Evolutionary conservation across 768 basidiomycete species (phyloP).

Genomic region (Psilocybe tampanensis): DNA sequence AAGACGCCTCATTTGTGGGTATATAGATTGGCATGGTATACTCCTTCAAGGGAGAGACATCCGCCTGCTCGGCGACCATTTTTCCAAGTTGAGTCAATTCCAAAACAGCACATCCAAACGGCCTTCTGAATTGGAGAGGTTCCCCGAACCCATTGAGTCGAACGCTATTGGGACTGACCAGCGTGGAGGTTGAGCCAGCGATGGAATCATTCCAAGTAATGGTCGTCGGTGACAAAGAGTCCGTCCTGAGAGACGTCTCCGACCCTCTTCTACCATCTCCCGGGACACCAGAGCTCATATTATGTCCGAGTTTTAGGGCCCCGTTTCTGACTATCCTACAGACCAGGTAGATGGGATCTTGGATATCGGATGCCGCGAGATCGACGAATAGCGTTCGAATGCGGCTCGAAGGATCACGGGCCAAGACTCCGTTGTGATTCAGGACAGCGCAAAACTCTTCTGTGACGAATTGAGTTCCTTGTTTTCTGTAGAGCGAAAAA

Average conservation of each 20-base stretch:
- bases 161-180: constrained; percentile 19
- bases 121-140: constrained; percentile 69
- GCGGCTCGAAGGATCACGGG: constrained; percentile 73
- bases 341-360: constrained; percentile 85
- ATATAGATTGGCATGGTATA: constrained; percentile 87
- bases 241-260: constrained; percentile 47
- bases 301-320: constrained; percentile 71
- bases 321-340: constrained; percentile 92
- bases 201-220: constrained; percentile 21
- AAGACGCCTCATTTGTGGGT: constrained; percentile 80
- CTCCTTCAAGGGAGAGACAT: constrained; percentile 69
- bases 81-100: constrained; percentile 78
- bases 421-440: constrained; percentile 88
- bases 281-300: constrained; percentile 47
- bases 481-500: constrained; percentile 90
- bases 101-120: constrained; percentile 95
- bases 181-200: constrained; percentile 8
- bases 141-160: constrained; percentile 34
- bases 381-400: constrained; percentile 91
- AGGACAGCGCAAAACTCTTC: constrained; percentile 91
- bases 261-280: constrained; percentile 56
- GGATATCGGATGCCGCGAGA: constrained; percentile 82
- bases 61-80: constrained; percentile 64
- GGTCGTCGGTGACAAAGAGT: constrained; percentile 27
- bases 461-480: constrained; percentile 83